These are phyloP conservation scores for Pseudomonodictys pantanalensis DNA, from an alignment of 495 filamentous ascomycete genomes.

Conservation along the genomic window DNA sequence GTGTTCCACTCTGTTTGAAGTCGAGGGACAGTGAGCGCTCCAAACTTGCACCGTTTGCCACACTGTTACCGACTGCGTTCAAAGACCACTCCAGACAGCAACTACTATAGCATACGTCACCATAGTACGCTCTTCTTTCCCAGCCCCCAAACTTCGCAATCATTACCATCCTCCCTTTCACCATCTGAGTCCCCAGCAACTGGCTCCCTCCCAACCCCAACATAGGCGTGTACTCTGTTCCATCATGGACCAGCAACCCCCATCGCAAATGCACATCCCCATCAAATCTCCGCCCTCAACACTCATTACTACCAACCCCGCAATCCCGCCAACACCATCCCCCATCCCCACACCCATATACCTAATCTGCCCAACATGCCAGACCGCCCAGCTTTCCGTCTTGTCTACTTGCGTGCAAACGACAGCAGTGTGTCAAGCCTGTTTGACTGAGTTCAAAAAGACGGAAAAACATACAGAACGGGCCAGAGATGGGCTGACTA, in stretches of 20 bases:
- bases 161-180: no score
- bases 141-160: no score
- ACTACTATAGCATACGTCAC: no score
- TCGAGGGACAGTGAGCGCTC: no score
- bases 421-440: background rate
- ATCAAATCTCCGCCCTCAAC: background rate
- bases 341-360: background rate
- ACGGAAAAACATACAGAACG: background rate
- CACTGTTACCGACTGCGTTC: no score
- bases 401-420: background rate
- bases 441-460: background rate
- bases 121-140: no score
- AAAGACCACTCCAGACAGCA: no score
- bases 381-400: background rate
- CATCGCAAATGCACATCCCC: background rate
- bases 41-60: no score
- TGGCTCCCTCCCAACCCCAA: background rate
- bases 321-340: background rate
- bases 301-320: background rate
- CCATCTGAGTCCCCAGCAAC: background rate
- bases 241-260: background rate
- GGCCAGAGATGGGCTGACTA: background rate
- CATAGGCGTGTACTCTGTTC: background rate
- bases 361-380: background rate
- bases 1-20: no score